A percentile compares a stretch with the other conserved stretches of the same genome.
phyloP scores from a whole-genome alignment of 805 yeast species.

The Candida michaelii region DNA sequence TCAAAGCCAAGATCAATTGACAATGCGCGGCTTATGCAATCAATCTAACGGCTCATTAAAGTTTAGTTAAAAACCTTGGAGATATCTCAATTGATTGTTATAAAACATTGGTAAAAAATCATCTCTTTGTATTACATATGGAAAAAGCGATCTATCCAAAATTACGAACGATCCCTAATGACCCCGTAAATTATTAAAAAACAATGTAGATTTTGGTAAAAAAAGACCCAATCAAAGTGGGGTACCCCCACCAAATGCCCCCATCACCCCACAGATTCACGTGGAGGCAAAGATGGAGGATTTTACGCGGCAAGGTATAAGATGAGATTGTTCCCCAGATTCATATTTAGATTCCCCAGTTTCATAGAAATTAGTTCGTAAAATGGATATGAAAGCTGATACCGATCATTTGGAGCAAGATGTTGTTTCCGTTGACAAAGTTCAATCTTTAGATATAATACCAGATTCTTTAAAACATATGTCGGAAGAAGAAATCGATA shows the following conservation, averaged over 20 bases:
- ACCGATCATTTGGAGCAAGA: slow-evolving; percentile 1
- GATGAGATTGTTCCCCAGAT: slow-evolving; percentile 4
- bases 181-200: too few species aligned
- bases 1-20: too few species aligned
- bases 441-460: slow-evolving; percentile 4
- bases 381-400: slow-evolving; percentile 1
- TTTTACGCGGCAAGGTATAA: background rate
- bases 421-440: background rate
- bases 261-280: background rate
- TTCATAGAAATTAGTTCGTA: background rate
- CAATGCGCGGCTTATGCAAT: too few species aligned
- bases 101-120: too few species aligned
- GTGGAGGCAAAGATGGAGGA: slow-evolving; percentile 2
- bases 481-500: slow-evolving; percentile 43
- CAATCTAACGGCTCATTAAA: too few species aligned
- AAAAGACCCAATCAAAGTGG: background rate
- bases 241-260: background rate
- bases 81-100: too few species aligned
- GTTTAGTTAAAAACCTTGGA: too few species aligned
- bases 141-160: too few species aligned
- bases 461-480: slow-evolving; percentile 34
- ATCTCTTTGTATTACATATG: too few species aligned
- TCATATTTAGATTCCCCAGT: background rate
- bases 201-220: too few species aligned
- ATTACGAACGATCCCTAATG: too few species aligned